phyloP scores from a whole-genome alignment of 2,329 filamentous ascomycete genomes.

The Colletotrichum viniferum region DNA sequence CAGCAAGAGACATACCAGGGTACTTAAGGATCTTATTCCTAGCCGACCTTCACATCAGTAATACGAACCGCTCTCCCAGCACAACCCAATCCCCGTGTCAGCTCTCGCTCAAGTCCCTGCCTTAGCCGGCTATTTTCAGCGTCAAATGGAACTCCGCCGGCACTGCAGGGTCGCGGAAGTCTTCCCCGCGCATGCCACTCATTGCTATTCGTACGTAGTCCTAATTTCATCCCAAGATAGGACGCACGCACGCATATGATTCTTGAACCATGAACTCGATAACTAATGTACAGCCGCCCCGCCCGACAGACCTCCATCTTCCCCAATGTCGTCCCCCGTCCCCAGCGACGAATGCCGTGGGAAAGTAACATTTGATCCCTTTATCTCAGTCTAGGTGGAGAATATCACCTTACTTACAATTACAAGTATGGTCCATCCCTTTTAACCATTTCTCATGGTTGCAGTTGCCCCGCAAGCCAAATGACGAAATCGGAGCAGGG shows the following conservation, averaged over 20 bases:
- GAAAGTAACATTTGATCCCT: not conserved
- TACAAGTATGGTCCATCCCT: not conserved
- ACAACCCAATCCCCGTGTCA: not conserved
- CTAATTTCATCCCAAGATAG: not conserved
- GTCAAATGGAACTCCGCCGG: not conserved
- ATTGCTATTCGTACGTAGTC: not conserved
- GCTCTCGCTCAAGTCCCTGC: not conserved
- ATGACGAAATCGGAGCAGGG: not conserved
- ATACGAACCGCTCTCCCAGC: conserved; percentile 12
- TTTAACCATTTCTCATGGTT: not conserved
- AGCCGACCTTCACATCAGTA: not conserved
- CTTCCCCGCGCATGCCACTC: not conserved
- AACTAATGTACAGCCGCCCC: not conserved
- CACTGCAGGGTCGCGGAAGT: not conserved
- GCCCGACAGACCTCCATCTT: not conserved
- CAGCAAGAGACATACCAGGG: not conserved
- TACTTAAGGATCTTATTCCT: not conserved
- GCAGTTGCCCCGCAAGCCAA: not conserved
- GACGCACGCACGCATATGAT: not conserved
- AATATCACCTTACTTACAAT: not conserved
- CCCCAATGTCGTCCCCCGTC: not conserved
- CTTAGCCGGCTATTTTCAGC: conserved; percentile 13
- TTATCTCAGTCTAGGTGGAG: not conserved
- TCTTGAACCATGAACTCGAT: not conserved
- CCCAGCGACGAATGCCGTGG: not conserved